Conservation (phyloP, 2,329 filamentous ascomycete species). For the Chrysoporthe austroafricana region DNA sequence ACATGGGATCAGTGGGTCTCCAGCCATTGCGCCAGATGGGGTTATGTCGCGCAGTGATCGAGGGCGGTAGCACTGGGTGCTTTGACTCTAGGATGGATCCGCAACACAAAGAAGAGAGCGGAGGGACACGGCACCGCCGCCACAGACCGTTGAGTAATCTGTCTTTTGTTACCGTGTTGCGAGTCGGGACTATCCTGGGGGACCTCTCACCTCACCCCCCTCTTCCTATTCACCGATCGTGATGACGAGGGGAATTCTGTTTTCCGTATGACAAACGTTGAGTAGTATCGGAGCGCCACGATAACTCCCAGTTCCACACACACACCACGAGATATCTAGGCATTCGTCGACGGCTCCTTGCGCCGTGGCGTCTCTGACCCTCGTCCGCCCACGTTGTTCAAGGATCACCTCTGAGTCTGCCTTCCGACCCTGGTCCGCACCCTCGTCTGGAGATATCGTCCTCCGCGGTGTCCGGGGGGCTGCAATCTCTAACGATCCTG, state of each 20-base stretch:
- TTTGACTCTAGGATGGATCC: too few relatives aligned
- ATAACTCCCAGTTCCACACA: slow-evolving; percentile 10
- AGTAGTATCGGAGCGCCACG: slow-evolving; percentile 14
- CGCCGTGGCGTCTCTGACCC: slow-evolving; percentile 31
- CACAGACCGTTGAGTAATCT: too few relatives aligned
- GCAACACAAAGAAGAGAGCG: too few relatives aligned
- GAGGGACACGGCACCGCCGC: too few relatives aligned
- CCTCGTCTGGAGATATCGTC: slow-evolving; percentile 7
- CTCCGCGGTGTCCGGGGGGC: not conserved
- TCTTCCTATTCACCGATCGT: too few relatives aligned
- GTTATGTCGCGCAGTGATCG: too few relatives aligned
- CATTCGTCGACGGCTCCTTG: slow-evolving; percentile 24
- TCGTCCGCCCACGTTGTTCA: slow-evolving; percentile 22
- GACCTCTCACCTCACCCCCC: too few relatives aligned
- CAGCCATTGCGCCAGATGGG: not conserved
- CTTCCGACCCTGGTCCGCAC: not conserved
- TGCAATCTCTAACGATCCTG: too few relatives aligned
- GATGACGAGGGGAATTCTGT: too few relatives aligned
- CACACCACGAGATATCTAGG: slow-evolving; percentile 2
- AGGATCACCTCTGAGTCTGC: not conserved
- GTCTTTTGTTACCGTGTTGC: too few relatives aligned
- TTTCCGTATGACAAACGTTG: not conserved
- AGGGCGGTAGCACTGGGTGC: too few relatives aligned
- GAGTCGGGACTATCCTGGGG: too few relatives aligned
- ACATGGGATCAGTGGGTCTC: slow-evolving; percentile 1